Base-by-base conservation (phyloP, 176 grass and related monocot genomes). In the Phoenix roebelenii region DNA sequence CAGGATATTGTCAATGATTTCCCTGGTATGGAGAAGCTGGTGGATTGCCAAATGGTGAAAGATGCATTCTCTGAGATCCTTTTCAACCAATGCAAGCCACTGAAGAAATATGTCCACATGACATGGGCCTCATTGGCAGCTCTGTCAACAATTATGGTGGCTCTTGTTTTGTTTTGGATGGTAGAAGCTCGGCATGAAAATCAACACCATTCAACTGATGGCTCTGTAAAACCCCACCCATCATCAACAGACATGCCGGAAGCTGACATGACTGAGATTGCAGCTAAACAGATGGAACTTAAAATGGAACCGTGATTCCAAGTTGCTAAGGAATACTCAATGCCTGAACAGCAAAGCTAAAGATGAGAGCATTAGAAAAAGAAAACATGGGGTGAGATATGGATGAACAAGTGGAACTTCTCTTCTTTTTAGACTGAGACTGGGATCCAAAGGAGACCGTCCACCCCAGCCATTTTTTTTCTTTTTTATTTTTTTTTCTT, bases 1-100 rank as follows among this genome's bases (percentile, higher is more conserved):
- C 93, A 98, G 85, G 79, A 85, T 63, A 70, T 98, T 59, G 55
- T 98, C 5, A 73, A 98, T 75, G 80, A 80, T 80, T 98, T 88
- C 63, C 93, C 93, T 20, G 78, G 73, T n/a, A 85, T 85, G 66
- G 73, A 98, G 73, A 77, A 84, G 25, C 75, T 98, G 44, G 78
- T 85, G 26, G 74, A 71, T 61, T 98, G 93, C 54, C 72, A 85
- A 39, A 52, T 92, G 18, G 84, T 98, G 5, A 79, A 80, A 72
- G 76, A 81, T 51, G 83, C 81, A 7, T 88, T 98, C 79, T 78
- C 87, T 23, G 78, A 85, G 51, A 88, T 98, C 74, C 68, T 88
- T 18, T 64, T 57, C 48, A 44, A 70, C 64, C 72, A 83, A 77
- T 97, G 93, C 76, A 62, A 64, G 15, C 93, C 81, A 59, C 66